Percentiles rank a stretch among this genome's conserved stretches.
Evolutionary conservation across 1,284 basidiomycete species (phyloP).

Genomic region (Moniliophthora roreri): DNA sequence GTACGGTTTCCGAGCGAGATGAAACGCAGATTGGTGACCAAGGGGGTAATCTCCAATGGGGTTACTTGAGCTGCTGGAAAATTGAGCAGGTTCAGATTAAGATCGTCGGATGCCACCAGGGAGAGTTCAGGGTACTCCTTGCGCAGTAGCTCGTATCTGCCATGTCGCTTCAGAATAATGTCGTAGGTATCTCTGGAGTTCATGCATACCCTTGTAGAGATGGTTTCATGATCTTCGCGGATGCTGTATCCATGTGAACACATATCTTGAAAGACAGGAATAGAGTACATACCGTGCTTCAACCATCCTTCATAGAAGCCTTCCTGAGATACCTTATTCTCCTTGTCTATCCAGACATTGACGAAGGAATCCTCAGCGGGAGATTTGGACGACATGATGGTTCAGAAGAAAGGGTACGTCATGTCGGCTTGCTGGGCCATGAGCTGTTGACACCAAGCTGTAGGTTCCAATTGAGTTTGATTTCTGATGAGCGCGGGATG

Average conservation of each 20-base stretch:
- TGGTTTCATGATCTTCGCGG: conserved; percentile 45
- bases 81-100: conserved; percentile 43
- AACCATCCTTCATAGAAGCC: conserved; percentile 8
- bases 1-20: conserved; percentile 42
- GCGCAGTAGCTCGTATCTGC: conserved; percentile 40
- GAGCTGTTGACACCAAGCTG: no score
- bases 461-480: no score
- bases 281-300: conserved; percentile 2
- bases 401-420: background rate
- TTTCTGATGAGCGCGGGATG: no score
- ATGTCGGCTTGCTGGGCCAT: no score
- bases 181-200: no score
- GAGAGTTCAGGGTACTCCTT: conserved; percentile 63
- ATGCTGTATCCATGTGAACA: conserved; percentile 40
- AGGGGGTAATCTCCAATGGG: conserved; percentile 47
- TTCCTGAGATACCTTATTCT: conserved; percentile 3
- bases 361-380: conserved; percentile 13
- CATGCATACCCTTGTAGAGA: conserved; percentile 43
- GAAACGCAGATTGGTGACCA: conserved; percentile 51
- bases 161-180: no score
- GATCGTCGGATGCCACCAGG: conserved; percentile 52
- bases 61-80: conserved; percentile 49
- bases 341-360: conserved; percentile 14
- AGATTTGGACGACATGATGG: conserved; percentile 1
- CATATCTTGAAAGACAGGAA: no score